Evolutionary conservation across 1,139 yeast species (phyloP).

Genomic region (Candida tunisiensis): DNA sequence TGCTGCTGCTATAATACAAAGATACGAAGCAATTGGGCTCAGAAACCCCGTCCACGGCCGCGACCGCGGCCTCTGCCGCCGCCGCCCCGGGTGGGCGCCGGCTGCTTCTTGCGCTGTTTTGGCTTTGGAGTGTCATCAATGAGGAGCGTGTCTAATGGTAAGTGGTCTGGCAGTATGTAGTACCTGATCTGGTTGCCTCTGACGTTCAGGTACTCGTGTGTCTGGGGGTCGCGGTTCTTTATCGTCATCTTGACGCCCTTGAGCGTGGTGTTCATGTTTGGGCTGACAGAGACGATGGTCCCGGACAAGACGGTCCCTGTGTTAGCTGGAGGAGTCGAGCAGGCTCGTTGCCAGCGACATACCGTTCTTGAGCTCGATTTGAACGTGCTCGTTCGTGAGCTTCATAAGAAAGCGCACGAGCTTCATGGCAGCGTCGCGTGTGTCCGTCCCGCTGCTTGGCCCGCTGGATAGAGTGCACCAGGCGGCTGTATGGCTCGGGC

Average conservation of each 20-base stretch:
- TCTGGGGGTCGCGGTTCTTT: conserved; percentile 54
- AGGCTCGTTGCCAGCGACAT: conserved; percentile 19
- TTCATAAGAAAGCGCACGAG: conserved; percentile 67
- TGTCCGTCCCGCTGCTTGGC: too few relatives aligned
- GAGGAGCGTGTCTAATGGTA: conserved; percentile 64
- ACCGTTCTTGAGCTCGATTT: conserved; percentile 87
- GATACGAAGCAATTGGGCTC: too few relatives aligned
- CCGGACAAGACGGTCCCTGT: conserved; percentile 43
- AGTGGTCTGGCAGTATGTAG: conserved; percentile 71
- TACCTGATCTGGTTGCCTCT: conserved; percentile 86
- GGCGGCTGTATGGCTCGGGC: too few relatives aligned
- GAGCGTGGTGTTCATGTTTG: conserved; percentile 81
- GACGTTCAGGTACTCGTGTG: conserved; percentile 64
- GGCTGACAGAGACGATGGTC: conserved; percentile 65
- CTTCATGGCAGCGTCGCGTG: too few relatives aligned
- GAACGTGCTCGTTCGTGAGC: conserved; percentile 71
- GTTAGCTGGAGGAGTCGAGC: conserved; percentile 1
- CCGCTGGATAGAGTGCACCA: too few relatives aligned
- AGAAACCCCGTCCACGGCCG: conserved; percentile 8
- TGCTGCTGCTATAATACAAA: too few relatives aligned
- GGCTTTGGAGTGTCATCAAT: conserved; percentile 39
- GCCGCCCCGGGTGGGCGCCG: conserved; percentile 9
- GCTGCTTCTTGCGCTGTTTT: conserved; percentile 9
- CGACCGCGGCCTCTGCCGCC: conserved; percentile 15
- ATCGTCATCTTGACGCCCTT: conserved; percentile 68